Conservation (phyloP, 2,329 filamentous ascomycete species). For the Helicocarpus griseus region DNA sequence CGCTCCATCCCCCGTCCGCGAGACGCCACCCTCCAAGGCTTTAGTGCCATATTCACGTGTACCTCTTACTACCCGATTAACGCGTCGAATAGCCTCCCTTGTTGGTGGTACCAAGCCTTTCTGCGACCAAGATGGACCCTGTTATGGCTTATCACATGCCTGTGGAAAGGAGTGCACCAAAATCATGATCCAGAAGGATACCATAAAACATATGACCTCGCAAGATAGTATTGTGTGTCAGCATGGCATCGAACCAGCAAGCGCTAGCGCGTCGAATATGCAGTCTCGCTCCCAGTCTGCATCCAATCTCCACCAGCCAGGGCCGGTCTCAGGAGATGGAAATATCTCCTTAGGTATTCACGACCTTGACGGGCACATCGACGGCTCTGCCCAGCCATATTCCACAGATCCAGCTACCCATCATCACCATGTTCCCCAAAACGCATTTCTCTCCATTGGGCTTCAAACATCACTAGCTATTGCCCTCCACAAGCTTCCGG, state of each 20-base stretch:
- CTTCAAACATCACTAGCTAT: slow-evolving; percentile 93
- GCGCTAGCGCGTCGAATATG: background rate
- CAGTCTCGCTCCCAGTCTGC: background rate
- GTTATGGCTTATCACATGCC: slow-evolving; percentile 52
- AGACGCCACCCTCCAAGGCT: background rate
- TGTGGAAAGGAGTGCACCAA: slow-evolving; percentile 54
- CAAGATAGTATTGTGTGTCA: background rate
- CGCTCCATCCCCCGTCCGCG: background rate
- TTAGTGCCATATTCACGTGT: background rate
- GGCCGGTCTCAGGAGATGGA: background rate
- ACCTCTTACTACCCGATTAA: slow-evolving; percentile 7
- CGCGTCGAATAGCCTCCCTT: slow-evolving; percentile 8
- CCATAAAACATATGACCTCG: background rate
- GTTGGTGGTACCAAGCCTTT: slow-evolving; percentile 8
- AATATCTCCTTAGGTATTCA: background rate
- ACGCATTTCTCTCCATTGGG: slow-evolving; percentile 89
- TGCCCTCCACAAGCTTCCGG: slow-evolving; percentile 89
- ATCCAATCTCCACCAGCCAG: background rate
- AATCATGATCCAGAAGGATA: slow-evolving; percentile 21
- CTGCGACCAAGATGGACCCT: slow-evolving; percentile 51
- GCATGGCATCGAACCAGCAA: background rate
- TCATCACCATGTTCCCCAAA: slow-evolving; percentile 90
- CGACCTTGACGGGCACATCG: slow-evolving; percentile 14
- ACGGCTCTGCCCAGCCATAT: slow-evolving; percentile 13
- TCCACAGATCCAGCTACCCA: slow-evolving; percentile 40